Evolutionary conservation across 106 monocot species (phyloP).

Genomic region (Apostasia ramifera): DNA sequence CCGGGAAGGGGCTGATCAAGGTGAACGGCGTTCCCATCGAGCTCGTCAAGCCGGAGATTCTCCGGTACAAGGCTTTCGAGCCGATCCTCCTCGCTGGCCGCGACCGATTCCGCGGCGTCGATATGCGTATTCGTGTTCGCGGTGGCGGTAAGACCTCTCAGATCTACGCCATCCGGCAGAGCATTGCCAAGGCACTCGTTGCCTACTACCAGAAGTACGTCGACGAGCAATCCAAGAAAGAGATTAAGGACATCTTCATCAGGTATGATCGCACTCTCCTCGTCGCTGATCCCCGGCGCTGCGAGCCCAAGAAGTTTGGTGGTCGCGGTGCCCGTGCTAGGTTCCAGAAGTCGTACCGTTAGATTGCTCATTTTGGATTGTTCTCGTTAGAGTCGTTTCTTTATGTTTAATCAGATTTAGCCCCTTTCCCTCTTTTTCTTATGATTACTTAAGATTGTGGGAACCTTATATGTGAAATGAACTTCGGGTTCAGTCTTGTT

Average conservation of each 20-base stretch:
- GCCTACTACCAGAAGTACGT: slow-evolving; percentile 19
- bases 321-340: slow-evolving; percentile 17
- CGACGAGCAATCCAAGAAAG: slow-evolving; percentile 16
- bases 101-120: slow-evolving; percentile 10
- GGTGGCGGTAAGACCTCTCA: slow-evolving; percentile 13
- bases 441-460: too few species aligned
- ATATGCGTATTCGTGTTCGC: slow-evolving; percentile 13
- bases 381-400: too few species aligned
- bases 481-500: too few species aligned
- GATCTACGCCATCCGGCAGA: slow-evolving; percentile 17
- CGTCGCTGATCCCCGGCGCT: slow-evolving; percentile 14
- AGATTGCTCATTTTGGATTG: background rate
- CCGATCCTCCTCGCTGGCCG: slow-evolving; percentile 14
- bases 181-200: slow-evolving; percentile 23
- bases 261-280: slow-evolving; percentile 13
- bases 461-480: too few species aligned
- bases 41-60: slow-evolving; percentile 15
- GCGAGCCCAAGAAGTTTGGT: slow-evolving; percentile 23
- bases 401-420: too few species aligned
- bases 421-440: too few species aligned
- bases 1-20: slow-evolving; percentile 12
- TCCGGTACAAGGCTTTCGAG: slow-evolving; percentile 21
- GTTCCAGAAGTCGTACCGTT: slow-evolving; percentile 22
- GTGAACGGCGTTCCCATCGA: slow-evolving; percentile 17
- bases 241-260: slow-evolving; percentile 12